Evolutionary conservation across 331 rosid species (phyloP).

Genomic region (Quercus lobata): DNA sequence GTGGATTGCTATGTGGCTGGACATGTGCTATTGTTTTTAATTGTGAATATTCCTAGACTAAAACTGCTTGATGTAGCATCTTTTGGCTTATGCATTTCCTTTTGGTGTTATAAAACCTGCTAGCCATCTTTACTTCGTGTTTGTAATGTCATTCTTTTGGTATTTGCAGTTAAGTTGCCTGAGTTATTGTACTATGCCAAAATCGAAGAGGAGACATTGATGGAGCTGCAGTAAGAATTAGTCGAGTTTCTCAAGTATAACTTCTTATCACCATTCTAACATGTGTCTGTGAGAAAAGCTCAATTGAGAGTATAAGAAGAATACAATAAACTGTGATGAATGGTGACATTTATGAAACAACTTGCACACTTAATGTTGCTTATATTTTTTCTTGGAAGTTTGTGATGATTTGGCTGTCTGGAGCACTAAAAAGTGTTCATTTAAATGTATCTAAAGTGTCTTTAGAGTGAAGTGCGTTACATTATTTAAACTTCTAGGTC

Average conservation of each 20-base stretch:
- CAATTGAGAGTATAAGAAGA: background rate
- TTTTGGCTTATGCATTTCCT: background rate
- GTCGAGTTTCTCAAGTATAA: conserved; percentile 71
- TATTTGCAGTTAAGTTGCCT: conserved; percentile 72
- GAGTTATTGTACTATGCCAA: conserved; percentile 58
- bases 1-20: background rate
- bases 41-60: background rate
- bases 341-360: background rate
- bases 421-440: background rate
- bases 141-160: conserved; percentile 15
- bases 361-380: background rate
- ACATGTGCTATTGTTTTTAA: background rate
- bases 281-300: background rate
- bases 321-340: background rate
- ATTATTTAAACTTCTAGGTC: background rate
- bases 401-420: background rate
- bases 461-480: background rate
- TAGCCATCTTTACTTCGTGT: background rate
- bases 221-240: conserved; percentile 49
- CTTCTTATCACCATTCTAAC: background rate
- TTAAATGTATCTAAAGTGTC: background rate
- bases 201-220: conserved; percentile 60
- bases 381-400: background rate
- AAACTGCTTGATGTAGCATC: background rate
- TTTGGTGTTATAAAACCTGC: conserved; percentile 1